Conservation (phyloP, 2,329 filamentous ascomycete genomes). For the Fusarium fujikuroi region DNA sequence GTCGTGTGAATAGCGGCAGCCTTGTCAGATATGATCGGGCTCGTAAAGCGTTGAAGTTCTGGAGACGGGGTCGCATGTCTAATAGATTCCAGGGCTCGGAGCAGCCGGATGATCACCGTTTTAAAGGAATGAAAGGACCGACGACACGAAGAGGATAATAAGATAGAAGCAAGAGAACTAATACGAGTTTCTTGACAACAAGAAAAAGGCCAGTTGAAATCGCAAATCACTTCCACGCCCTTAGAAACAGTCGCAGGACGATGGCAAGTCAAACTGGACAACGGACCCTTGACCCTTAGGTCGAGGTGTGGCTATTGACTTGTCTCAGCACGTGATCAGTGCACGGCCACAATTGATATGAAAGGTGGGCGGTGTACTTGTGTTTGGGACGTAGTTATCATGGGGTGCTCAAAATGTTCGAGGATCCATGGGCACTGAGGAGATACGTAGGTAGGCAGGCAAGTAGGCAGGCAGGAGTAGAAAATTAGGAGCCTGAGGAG, state of each 20-base stretch:
- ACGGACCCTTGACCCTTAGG: conserved; percentile 14
- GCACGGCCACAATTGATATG: conserved; percentile 11
- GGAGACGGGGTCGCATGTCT: conserved; percentile 48
- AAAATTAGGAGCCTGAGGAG: neutral
- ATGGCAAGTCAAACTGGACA: conserved; percentile 39
- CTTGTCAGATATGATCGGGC: conserved; percentile 84
- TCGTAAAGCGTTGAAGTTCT: conserved; percentile 73
- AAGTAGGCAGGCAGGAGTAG: too few species aligned
- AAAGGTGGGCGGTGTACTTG: neutral
- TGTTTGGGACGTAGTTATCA: neutral
- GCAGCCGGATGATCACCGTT: conserved; percentile 36
- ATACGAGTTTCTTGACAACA: neutral
- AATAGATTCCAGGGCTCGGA: conserved; percentile 38
- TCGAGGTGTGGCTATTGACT: conserved; percentile 22
- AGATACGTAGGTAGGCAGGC: neutral
- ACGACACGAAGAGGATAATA: neutral
- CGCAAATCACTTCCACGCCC: conserved; percentile 26
- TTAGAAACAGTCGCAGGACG: conserved; percentile 22
- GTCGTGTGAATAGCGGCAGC: conserved; percentile 87
- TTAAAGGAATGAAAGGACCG: neutral
- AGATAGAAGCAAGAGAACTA: neutral
- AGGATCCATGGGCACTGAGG: neutral
- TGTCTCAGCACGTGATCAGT: conserved; percentile 39
- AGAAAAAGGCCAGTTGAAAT: conserved; percentile 11
- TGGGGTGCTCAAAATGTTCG: neutral